Percentiles rank a stretch among this genome's conserved stretches.
Evolutionary conservation across 805 yeast genomes (phyloP).

Genomic region (Ogataea chonburiensis): DNA sequence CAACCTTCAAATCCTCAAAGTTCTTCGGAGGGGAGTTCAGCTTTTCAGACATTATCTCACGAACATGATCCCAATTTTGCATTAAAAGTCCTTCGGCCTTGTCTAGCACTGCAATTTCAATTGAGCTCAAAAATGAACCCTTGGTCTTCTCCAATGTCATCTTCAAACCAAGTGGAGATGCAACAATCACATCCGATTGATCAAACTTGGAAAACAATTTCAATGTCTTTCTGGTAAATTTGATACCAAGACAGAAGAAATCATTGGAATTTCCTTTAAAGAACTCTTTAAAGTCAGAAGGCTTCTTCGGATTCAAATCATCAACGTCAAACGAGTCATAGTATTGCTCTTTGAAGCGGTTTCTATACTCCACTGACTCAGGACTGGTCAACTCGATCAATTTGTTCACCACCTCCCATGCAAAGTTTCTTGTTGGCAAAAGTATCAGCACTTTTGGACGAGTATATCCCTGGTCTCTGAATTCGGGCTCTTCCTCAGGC

Average conservation of each 20-base stretch:
- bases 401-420: conserved; percentile 64
- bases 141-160: conserved; percentile 56
- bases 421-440: conserved; percentile 79
- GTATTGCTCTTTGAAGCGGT: conserved; percentile 72
- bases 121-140: conserved; percentile 75
- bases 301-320: conserved; percentile 51
- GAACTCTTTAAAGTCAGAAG: conserved; percentile 74
- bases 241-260: conserved; percentile 86
- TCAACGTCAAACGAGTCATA: conserved; percentile 40
- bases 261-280: conserved; percentile 92
- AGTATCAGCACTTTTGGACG: conserved; percentile 84
- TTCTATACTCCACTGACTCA: conserved; percentile 76
- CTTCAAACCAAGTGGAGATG: conserved; percentile 88
- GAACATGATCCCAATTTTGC: conserved; percentile 91
- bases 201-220: conserved; percentile 83
- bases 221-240: conserved; percentile 82
- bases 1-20: conserved; percentile 61
- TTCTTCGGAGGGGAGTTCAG: conserved; percentile 76
- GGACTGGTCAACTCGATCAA: conserved; percentile 63
- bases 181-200: conserved; percentile 80
- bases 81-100: conserved; percentile 81
- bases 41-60: conserved; percentile 60
- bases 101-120: conserved; percentile 79
- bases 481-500: conserved; percentile 49
- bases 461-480: conserved; percentile 92